Evolutionary conservation across 1,139 yeast species (phyloP).

Genomic region (Hansenula sp.): DNA sequence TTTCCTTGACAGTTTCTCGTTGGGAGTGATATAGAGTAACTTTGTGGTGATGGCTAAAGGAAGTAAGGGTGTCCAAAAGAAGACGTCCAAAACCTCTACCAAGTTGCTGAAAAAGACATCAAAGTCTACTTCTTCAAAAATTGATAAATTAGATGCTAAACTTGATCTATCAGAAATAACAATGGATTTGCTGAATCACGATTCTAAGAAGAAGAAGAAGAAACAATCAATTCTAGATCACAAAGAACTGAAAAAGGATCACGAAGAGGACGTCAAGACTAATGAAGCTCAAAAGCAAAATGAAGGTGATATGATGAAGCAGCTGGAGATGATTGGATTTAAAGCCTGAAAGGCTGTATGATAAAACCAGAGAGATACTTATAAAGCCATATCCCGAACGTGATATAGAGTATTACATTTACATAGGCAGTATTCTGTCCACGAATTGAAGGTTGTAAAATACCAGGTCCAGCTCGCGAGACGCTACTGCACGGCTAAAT

Average conservation of each 20-base stretch:
- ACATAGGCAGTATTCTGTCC: too few relatives aligned
- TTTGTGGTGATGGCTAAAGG: slow-evolving; percentile 7
- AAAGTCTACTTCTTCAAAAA: slow-evolving; percentile 26
- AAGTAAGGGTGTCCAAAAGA: slow-evolving; percentile 4
- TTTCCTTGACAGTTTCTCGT: too few relatives aligned
- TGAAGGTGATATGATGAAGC: slow-evolving; percentile 49
- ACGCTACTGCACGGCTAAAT: too few relatives aligned
- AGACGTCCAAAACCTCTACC: slow-evolving; percentile 13
- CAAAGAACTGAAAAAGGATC: slow-evolving; percentile 31
- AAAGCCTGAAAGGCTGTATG: not conserved
- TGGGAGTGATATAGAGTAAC: slow-evolving; percentile 19
- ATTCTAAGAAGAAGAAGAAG: slow-evolving; percentile 14
- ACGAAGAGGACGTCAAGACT: slow-evolving; percentile 39
- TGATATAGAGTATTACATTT: too few relatives aligned
- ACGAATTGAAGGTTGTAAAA: too few relatives aligned
- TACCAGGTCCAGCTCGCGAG: too few relatives aligned
- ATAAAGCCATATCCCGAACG: too few relatives aligned
- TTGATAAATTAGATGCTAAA: slow-evolving; percentile 35
- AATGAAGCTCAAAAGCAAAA: slow-evolving; percentile 40
- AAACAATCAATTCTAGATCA: slow-evolving; percentile 29
- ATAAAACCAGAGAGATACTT: too few relatives aligned
- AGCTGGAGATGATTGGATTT: slow-evolving; percentile 39
- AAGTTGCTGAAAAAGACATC: slow-evolving; percentile 6
- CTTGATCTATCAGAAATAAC: slow-evolving; percentile 37
- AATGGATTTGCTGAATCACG: slow-evolving; percentile 21